Percentiles rank a stretch among this genome's conserved stretches.
Evolutionary conservation across 345 rosid species (phyloP).

Genomic region (Eucalyptus leucophloia): DNA sequence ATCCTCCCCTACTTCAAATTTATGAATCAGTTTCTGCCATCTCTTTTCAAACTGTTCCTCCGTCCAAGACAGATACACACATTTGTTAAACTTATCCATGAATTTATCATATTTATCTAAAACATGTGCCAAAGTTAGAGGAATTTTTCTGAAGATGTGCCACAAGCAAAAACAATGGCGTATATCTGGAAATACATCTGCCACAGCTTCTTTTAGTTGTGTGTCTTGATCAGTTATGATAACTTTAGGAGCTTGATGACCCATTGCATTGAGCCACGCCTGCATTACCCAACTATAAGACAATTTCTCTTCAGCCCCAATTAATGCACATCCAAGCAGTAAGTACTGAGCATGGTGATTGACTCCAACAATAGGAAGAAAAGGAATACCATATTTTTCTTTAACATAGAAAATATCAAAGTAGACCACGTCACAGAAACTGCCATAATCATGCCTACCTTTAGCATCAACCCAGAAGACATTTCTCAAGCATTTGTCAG

Average conservation of each 20-base stretch:
- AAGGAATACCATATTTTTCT: conserved; percentile 18
- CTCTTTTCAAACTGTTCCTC: conserved; percentile 23
- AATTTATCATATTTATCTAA: conserved; percentile 6
- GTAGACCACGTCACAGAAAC: conserved; percentile 21
- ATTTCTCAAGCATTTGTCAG: conserved; percentile 15
- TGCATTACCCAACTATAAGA: conserved; percentile 21
- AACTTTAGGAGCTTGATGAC: conserved; percentile 18
- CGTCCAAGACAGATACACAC: conserved; percentile 23
- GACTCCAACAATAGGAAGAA: conserved; percentile 27
- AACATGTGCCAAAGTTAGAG: conserved; percentile 1
- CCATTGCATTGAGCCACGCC: conserved; percentile 25
- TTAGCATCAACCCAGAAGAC: conserved; percentile 33
- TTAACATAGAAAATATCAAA: conserved; percentile 18
- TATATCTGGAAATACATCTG: conserved; percentile 12
- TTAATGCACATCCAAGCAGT: conserved; percentile 28
- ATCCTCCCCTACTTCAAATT: conserved; percentile 11
- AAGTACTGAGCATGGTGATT: conserved; percentile 27
- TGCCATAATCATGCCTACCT: conserved; percentile 14
- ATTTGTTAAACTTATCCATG: conserved; percentile 8
- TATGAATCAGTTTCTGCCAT: conserved; percentile 28
- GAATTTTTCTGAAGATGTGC: conserved; percentile 20
- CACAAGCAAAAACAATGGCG: conserved; percentile 28
- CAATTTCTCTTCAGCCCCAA: conserved; percentile 12
- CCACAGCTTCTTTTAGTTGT: conserved; percentile 17
- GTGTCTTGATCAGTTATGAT: conserved; percentile 21